Evolutionary conservation across 306 rosid genomes (phyloP).

Genomic region (Rosa chinensis): DNA sequence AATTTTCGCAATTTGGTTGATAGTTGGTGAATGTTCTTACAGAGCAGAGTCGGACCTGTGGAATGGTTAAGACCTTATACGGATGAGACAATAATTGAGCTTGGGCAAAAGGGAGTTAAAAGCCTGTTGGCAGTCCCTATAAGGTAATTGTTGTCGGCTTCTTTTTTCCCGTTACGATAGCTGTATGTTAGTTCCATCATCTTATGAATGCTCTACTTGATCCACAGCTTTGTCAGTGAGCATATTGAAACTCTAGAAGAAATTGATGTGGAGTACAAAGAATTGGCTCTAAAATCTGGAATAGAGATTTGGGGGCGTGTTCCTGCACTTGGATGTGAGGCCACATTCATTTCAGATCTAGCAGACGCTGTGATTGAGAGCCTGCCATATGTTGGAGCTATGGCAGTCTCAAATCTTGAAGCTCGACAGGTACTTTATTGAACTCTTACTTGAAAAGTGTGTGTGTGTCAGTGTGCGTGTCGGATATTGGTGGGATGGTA

Average conservation of each 20-base stretch:
- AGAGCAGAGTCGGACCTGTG: constrained; percentile 99
- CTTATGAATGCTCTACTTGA: constrained; percentile 17
- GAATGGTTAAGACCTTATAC: constrained; percentile 99
- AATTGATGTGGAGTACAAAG: constrained; percentile 97
- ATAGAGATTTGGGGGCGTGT: constrained; percentile 96
- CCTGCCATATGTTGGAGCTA: constrained; percentile 97
- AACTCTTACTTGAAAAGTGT: neutral
- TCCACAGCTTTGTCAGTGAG: constrained; percentile 97
- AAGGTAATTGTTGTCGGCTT: constrained; percentile 47
- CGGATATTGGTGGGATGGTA: neutral
- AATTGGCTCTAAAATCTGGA: constrained; percentile 86
- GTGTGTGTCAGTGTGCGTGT: neutral
- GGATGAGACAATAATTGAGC: constrained; percentile 92
- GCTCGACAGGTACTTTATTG: constrained; percentile 80
- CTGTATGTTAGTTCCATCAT: constrained; percentile 9
- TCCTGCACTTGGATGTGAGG: constrained; percentile 95
- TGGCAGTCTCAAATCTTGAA: constrained; percentile 98
- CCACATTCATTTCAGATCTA: constrained; percentile 91
- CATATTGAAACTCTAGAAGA: constrained; percentile 98
- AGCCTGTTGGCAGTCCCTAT: constrained; percentile 94
- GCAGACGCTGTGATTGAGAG: constrained; percentile 99
- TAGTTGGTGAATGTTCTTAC: constrained; percentile 34
- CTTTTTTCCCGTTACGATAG: neutral
- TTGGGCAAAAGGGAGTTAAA: constrained; percentile 83
- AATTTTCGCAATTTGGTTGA: constrained; percentile 17